phyloP scores from a whole-genome alignment of 495 filamentous ascomycete species.

The Aspergillus olivimuriae region DNA sequence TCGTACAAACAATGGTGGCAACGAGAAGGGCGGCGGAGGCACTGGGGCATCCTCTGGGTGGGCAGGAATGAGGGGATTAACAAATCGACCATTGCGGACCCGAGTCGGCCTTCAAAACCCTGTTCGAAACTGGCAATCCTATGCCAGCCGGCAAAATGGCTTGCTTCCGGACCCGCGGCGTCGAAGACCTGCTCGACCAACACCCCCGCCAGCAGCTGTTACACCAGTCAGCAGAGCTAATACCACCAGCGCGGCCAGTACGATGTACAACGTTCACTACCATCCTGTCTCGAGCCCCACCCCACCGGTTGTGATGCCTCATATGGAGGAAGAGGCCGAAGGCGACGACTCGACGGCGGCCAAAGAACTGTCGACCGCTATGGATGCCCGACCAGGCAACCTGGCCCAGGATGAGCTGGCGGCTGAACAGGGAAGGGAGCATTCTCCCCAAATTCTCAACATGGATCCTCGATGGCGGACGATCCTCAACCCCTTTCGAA shows the following conservation, averaged over 20 bases:
- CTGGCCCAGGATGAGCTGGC: slow-evolving; percentile 8
- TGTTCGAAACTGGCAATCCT: slow-evolving; percentile 19
- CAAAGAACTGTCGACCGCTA: slow-evolving; percentile 23
- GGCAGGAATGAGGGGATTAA: slow-evolving; percentile 36
- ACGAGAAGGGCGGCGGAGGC: slow-evolving; percentile 34
- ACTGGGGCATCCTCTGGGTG: slow-evolving; percentile 38
- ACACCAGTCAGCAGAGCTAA: slow-evolving; percentile 76
- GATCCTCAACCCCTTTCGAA: slow-evolving; percentile 47
- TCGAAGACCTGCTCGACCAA: slow-evolving; percentile 41
- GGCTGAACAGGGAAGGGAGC: slow-evolving; percentile 17
- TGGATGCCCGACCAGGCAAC: slow-evolving; percentile 8
- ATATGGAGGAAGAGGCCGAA: slow-evolving; percentile 35
- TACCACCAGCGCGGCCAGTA: slow-evolving; percentile 70
- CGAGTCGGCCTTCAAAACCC: slow-evolving; percentile 18
- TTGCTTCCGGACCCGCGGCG: slow-evolving; percentile 12
- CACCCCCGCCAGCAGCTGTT: slow-evolving; percentile 55
- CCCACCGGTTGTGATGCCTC: slow-evolving; percentile 38
- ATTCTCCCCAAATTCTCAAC: slow-evolving; percentile 31
- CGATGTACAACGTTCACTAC: slow-evolving; percentile 78
- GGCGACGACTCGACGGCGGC: slow-evolving; percentile 13
- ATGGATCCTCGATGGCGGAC: slow-evolving; percentile 41
- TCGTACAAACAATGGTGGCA: slow-evolving; percentile 25
- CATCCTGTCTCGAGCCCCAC: slow-evolving; percentile 69
- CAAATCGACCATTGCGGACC: slow-evolving; percentile 34
- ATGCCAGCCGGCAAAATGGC: slow-evolving; percentile 10